Evolutionary conservation across 2,329 filamentous ascomycete genomes (phyloP).

Genomic region (Phialophora macrospora): DNA sequence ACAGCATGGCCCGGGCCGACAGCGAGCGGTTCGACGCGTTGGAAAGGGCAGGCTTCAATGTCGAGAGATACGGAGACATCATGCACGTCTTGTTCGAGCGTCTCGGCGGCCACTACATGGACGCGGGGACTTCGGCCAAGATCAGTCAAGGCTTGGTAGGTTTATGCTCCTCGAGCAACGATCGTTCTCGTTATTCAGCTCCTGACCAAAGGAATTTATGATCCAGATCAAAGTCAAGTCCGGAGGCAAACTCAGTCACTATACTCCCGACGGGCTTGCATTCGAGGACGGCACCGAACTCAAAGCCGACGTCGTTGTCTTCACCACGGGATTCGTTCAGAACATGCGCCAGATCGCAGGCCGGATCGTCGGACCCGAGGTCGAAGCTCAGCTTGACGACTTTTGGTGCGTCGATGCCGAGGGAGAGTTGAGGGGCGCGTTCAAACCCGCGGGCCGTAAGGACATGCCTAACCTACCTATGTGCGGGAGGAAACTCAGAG

Average conservation of each 20-base stretch:
- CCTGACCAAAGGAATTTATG: background rate
- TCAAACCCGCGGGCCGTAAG: slow-evolving; percentile 47
- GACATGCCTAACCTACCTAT: slow-evolving; percentile 14
- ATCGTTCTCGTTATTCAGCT: background rate
- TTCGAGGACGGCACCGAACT: slow-evolving; percentile 52
- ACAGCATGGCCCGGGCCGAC: slow-evolving; percentile 32
- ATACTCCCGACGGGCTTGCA: slow-evolving; percentile 48
- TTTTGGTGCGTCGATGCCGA: slow-evolving; percentile 54
- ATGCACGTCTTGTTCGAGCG: slow-evolving; percentile 48
- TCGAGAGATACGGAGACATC: slow-evolving; percentile 47
- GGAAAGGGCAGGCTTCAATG: slow-evolving; percentile 49
- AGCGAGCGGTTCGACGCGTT: slow-evolving; percentile 49
- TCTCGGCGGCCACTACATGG: slow-evolving; percentile 55
- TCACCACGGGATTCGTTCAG: slow-evolving; percentile 53
- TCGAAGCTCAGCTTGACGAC: slow-evolving; percentile 50
- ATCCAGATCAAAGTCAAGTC: slow-evolving; percentile 52
- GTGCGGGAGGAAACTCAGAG: slow-evolving; percentile 12
- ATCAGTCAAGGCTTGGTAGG: slow-evolving; percentile 47
- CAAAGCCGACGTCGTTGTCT: slow-evolving; percentile 54
- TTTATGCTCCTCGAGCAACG: background rate
- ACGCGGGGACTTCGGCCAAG: slow-evolving; percentile 50
- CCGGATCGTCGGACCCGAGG: slow-evolving; percentile 48
- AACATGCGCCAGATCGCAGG: slow-evolving; percentile 49
- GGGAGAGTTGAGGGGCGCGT: slow-evolving; percentile 54
- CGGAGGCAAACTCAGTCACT: slow-evolving; percentile 43